phyloP scores from a whole-genome alignment of 2,329 filamentous ascomycete species.

The Cryphonectria nitschkei region DNA sequence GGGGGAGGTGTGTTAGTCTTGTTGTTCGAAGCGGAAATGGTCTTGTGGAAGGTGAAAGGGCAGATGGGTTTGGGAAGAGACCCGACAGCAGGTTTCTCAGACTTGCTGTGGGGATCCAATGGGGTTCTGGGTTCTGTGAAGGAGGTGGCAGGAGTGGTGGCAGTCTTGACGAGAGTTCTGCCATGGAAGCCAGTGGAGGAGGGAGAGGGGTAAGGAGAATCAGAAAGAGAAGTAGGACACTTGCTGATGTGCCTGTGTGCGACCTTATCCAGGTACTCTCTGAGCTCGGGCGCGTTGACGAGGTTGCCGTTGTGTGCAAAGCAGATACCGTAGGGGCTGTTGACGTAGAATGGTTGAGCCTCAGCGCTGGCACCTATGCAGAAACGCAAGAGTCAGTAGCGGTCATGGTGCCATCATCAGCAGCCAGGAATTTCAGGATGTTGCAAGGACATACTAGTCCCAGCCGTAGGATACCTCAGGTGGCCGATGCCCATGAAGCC shows the following conservation, averaged over 20 bases:
- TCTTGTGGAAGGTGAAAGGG: not conserved
- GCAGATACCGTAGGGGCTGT: slow-evolving; percentile 80
- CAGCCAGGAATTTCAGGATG: not conserved
- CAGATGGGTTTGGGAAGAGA: not conserved
- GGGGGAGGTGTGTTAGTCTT: slow-evolving; percentile 3
- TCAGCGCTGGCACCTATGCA: slow-evolving; percentile 65
- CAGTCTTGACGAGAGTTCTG: not conserved
- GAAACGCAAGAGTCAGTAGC: not conserved
- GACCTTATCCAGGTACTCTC: slow-evolving; percentile 72
- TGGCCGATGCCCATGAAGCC: slow-evolving; percentile 88
- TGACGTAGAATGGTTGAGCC: slow-evolving; percentile 92
- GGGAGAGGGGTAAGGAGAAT: not conserved
- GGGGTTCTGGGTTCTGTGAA: not conserved
- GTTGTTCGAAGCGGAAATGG: not conserved
- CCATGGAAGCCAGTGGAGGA: not conserved
- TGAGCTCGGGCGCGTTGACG: slow-evolving; percentile 73
- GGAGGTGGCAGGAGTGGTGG: not conserved
- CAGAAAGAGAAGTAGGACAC: slow-evolving; percentile 7
- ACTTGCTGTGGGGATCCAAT: not conserved
- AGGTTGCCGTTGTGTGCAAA: slow-evolving; percentile 88
- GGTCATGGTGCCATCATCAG: not conserved
- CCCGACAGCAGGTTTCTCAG: not conserved
- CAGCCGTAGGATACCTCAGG: slow-evolving; percentile 86
- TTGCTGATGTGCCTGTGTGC: slow-evolving; percentile 78
- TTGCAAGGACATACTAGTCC: slow-evolving; percentile 57